These are phyloP conservation scores for Cladosporium colombiae DNA, from an alignment of 2,329 filamentous ascomycete species.

Conservation along the genomic window DNA sequence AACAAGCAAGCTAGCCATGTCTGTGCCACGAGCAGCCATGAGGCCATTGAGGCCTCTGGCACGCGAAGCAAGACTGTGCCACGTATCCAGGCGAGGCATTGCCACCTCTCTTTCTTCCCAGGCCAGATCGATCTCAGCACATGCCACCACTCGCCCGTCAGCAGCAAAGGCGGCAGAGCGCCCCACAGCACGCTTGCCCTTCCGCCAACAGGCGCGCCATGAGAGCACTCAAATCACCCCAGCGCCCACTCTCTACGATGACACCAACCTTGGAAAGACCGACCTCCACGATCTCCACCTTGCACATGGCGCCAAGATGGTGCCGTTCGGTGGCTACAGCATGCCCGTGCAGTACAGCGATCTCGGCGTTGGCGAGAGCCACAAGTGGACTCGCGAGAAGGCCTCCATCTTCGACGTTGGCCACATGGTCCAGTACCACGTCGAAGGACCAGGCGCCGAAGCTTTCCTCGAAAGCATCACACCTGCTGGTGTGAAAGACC, in stretches of 20 bases:
- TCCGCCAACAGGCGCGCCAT: slow-evolving; percentile 26
- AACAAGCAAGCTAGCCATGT: slow-evolving; percentile 2
- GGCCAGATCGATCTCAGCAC: not conserved
- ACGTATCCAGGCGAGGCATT: not conserved
- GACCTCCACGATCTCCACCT: slow-evolving; percentile 78
- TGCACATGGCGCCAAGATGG: slow-evolving; percentile 83
- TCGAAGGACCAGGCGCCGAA: slow-evolving; percentile 77
- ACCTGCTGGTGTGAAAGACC: slow-evolving; percentile 67
- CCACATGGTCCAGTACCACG: slow-evolving; percentile 90
- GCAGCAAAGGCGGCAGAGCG: slow-evolving; percentile 5
- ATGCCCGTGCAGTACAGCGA: slow-evolving; percentile 91
- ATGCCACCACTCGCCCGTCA: not conserved
- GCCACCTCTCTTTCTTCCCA: not conserved
- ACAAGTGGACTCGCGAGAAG: slow-evolving; percentile 84
- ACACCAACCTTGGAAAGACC: slow-evolving; percentile 50
- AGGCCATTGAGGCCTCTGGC: slow-evolving; percentile 18
- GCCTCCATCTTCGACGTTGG: slow-evolving; percentile 93
- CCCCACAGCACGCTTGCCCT: slow-evolving; percentile 12
- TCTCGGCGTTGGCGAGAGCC: slow-evolving; percentile 77
- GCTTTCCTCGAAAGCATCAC: slow-evolving; percentile 83
- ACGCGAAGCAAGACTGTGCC: slow-evolving; percentile 9
- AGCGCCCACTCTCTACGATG: slow-evolving; percentile 35
- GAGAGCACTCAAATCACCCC: slow-evolving; percentile 30
- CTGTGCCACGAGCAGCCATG: slow-evolving; percentile 16
- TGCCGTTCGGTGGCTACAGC: slow-evolving; percentile 88